Base-by-base conservation (phyloP, 2,329 filamentous ascomycete species). In the Orbilia brochopaga region DNA sequence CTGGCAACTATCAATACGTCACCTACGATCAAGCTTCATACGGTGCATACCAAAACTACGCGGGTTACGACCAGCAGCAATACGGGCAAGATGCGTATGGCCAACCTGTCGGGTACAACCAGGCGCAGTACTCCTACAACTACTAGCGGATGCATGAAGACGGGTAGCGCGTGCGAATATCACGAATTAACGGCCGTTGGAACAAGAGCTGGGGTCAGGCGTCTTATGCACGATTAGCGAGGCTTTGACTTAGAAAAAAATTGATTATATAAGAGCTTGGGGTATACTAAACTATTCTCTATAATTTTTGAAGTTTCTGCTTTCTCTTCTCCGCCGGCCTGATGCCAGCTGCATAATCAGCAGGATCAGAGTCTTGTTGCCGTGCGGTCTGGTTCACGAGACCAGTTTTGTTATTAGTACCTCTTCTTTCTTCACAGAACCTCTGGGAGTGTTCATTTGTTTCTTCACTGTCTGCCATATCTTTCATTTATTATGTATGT, bases 31-130 rank as follows among this genome's bases (percentile, higher is more conserved):
- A 57, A 21, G 15, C 5, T 23, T 10, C 50, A 19, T 35, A n/a
- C 17, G 21, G 19, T 17, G n/a, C 8, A 24, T 53, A 15, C 23
- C 48, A 6, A 2, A 21, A 10, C 8, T 15, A 21, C 37, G 54
- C 17, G 2, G 15, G 11, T 17, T 59, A 69, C 15, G 27, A 27
- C 42, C 65, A 69, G 48, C 53, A 56, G 4, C 52, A 58, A 10
- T 58, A 63, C 24, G 54, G 54, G 4, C 17, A 19, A 23, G 44
- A 23, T 19, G 44, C 8, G 1, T 48, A 48, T 11, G 44, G 19
- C n/a, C 44, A 48, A 11, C 19, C 44, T 3, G 6, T 48, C 11
- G 19, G 8, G 15, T 48, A 48, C 44, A 48, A 21, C 17, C 44
- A 48, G 21, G 5, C 15, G 2, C 44, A 21, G 17, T 48, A 48